phyloP scores from a whole-genome alignment of 495 filamentous ascomycete genomes.

The Penicillium parvum region DNA sequence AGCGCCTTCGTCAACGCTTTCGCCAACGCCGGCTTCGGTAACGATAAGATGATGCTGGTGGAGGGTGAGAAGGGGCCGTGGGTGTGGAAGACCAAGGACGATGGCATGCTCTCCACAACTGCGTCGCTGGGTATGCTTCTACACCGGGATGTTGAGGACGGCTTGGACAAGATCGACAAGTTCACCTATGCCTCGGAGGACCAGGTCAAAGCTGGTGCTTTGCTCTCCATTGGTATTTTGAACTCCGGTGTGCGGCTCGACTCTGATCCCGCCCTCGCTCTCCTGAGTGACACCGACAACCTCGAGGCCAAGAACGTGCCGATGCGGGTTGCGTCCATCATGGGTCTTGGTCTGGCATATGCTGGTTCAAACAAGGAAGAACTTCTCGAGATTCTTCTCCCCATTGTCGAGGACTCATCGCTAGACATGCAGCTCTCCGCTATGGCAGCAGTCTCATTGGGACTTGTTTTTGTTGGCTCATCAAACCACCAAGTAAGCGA shows the following conservation, averaged over 20 bases:
- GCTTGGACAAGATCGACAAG: slow-evolving; percentile 86
- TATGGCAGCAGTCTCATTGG: slow-evolving; percentile 89
- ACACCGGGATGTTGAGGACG: slow-evolving; percentile 85
- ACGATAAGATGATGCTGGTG: slow-evolving; percentile 95
- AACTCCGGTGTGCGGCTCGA: slow-evolving; percentile 87
- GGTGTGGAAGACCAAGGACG: slow-evolving; percentile 99
- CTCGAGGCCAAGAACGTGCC: slow-evolving; percentile 69
- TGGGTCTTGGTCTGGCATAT: slow-evolving; percentile 93
- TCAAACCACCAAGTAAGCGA: slow-evolving; percentile 83
- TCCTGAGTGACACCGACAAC: slow-evolving; percentile 74
- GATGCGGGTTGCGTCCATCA: slow-evolving; percentile 77
- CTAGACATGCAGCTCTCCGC: slow-evolving; percentile 92
- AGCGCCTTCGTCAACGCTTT: slow-evolving; percentile 96
- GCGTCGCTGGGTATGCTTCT: slow-evolving; percentile 87
- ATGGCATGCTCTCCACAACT: slow-evolving; percentile 93
- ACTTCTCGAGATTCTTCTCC: slow-evolving; percentile 71
- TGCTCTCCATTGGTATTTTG: slow-evolving; percentile 87
- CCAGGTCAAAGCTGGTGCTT: slow-evolving; percentile 81
- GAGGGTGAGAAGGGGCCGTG: slow-evolving; percentile 75
- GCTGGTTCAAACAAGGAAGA: slow-evolving; percentile 88
- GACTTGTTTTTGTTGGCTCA: slow-evolving; percentile 89
- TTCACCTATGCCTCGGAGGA: slow-evolving; percentile 83
- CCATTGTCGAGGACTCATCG: slow-evolving; percentile 76
- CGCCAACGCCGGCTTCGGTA: slow-evolving; percentile 90
- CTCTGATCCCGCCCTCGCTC: slow-evolving; percentile 79